These are phyloP conservation scores for Ascoidea tarda DNA, from an alignment of 805 yeast genomes.

Conservation along the genomic window DNA sequence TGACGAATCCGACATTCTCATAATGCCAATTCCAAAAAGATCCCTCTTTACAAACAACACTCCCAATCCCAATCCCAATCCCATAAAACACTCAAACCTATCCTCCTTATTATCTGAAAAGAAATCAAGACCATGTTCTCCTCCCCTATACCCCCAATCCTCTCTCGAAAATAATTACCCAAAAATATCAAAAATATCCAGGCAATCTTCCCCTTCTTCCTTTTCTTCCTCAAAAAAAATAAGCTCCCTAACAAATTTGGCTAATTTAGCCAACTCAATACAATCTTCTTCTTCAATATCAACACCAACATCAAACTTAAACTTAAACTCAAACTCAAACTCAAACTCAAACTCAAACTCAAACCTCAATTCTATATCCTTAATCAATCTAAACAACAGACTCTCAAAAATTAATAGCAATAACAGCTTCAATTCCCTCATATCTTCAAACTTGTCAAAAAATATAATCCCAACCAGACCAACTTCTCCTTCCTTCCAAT, in stretches of 20 bases:
- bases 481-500: not conserved
- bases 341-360: not conserved
- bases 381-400: not conserved
- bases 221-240: not conserved
- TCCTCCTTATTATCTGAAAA: too few species aligned
- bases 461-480: not conserved
- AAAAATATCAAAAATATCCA: not conserved
- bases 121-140: not conserved
- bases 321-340: too few species aligned
- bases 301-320: too few species aligned
- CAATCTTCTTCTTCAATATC: too few species aligned
- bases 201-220: not conserved
- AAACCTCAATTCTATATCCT: not conserved
- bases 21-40: not conserved
- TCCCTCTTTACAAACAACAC: too few species aligned
- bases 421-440: too few species aligned
- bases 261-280: not conserved
- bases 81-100: too few species aligned
- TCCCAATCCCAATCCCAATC: too few species aligned
- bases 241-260: not conserved
- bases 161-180: too few species aligned
- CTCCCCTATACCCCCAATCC: not conserved
- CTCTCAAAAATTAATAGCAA: too few species aligned
- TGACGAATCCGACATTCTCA: not conserved
- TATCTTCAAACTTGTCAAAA: too few species aligned